Base-by-base conservation (phyloP, 2,329 filamentous ascomycete species). In the Neopestalotiopsis clavispora region DNA sequence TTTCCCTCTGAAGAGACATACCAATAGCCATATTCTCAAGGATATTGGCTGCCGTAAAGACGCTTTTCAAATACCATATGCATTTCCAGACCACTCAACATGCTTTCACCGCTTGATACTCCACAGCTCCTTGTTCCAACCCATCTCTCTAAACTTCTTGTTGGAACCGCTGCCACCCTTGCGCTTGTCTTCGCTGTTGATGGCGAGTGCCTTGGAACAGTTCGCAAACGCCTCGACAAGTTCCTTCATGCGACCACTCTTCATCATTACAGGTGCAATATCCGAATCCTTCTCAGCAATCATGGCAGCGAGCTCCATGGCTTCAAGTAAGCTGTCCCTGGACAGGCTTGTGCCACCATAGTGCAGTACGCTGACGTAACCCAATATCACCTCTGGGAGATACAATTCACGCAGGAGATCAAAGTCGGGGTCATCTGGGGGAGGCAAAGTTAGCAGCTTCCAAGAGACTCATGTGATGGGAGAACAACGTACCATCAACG, bases 371-470 rank as follows among this genome's bases (percentile, higher is more conserved):
- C 89, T 91, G 77, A 96, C 89, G 78, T 96, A 98, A 2, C 92
- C 93, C 64, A 99, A 86, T 57, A 97, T 85, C 20, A 93, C 88
- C 78, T 98, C 94, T 1, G 96, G 95, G 3, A 99, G 85, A 79
- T 97, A 98, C 0, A 89, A 88, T 67, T 90, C 87, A 72, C 94
- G 90, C 65, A 98, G 88, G 30, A 85, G 81, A 62, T 81, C 81
- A 62, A 94, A 86, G 67, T 93, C 89, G 17, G 84, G 78, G 69
- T 89, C 86, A 75, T 91, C 92, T 66, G 67, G 20, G n/a, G 34
- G 9, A 13, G 14, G 30, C 9, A 45, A 45, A 7, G 74, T 71
- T 59, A 30, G 34, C 17, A 20, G 28, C 60, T n/a, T 72, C 67
- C 65, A 64, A n/a, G 28, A 30, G 28, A 42, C 58, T 17, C 72